Base-by-base conservation (phyloP, 192 early-diverging fungal genomes). In the Umbelopsis sp. region DNA sequence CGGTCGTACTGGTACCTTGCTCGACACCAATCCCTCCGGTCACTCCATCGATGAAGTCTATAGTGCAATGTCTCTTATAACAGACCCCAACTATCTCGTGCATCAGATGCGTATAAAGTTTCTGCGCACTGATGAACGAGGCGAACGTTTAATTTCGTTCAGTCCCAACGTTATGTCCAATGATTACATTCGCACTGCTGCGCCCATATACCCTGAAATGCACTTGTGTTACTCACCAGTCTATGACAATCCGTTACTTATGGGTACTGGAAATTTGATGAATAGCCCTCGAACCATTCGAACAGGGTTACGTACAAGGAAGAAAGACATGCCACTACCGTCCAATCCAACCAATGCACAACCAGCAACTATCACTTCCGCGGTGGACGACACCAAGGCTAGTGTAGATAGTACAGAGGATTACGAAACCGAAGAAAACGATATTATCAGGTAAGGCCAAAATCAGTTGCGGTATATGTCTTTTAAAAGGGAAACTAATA, bases 21-120 rank as follows among this genome's bases (percentile, higher is more conserved):
- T 20, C 35, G 46, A 21, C 21, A 22, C 25, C 41, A 69, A 12
- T 27, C 7, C 51, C 13, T 52, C 25, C 23, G 22, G 11, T 13
- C 21, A 13, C 51, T 61, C 55, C 30, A 25, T 30, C 55, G 30
- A 61, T 61, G 55, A 30, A 33, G 55, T n/a, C 55, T 35, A 30
- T 37, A 27, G 27, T 61, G 23, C 64, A 74, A 92, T 92, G 91
- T 86, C 91, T 41, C 76, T 92, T 41, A 76, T 89, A 21, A 86
- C 86, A 46, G 91, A 92, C 82, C 85, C 90, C 21, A 79, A 85
- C 6, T 94, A 88, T 77, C 79, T 94, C 23, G 85, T 94, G 67
- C 90, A 94, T 74, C 86, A 88, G 72, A 84, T 91, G 50, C 87
- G 91, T n/a, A 82, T 93, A 12, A 86, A 89, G 66, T 91, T 91